phyloP scores from a whole-genome alignment of 352 stramenopile species.

The Lagenidium giganteum region DNA sequence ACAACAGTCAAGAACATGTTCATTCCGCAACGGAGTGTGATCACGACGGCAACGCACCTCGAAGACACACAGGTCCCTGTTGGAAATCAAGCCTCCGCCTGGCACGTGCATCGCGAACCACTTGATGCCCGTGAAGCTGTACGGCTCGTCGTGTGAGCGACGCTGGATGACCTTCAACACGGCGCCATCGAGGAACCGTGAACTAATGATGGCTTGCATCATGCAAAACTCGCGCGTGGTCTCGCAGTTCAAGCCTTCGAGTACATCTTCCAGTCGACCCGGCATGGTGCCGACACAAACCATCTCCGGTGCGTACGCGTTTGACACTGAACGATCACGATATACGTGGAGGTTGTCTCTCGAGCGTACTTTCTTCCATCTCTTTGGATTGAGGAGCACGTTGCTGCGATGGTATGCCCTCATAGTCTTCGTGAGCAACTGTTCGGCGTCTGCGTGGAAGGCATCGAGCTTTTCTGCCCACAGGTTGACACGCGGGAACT shows the following conservation, averaged over 20 bases:
- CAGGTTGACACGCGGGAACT: too few species aligned
- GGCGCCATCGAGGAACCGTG: constrained; percentile 11
- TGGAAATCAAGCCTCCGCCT: constrained; percentile 11
- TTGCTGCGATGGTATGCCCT: too few species aligned
- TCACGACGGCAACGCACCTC: too few species aligned
- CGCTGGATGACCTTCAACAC: constrained; percentile 16
- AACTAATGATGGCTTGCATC: constrained; percentile 11
- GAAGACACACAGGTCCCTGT: constrained; percentile 14
- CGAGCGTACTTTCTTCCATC: constrained; percentile 34
- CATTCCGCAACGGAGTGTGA: too few species aligned
- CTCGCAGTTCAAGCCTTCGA: constrained; percentile 17
- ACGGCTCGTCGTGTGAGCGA: constrained; percentile 5
- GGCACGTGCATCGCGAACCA: constrained; percentile 11
- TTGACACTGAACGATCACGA: constrained; percentile 14
- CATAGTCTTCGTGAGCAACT: constrained; percentile 27
- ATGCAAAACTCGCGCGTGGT: constrained; percentile 9
- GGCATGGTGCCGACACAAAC: constrained; percentile 15
- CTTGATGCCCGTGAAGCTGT: constrained; percentile 16
- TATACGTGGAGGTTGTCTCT: constrained; percentile 25
- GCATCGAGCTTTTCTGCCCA: constrained; percentile 22
- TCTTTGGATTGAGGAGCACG: constrained; percentile 11
- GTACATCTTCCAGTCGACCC: constrained; percentile 6
- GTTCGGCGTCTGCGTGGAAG: constrained; percentile 29
- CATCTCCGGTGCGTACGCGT: not conserved
- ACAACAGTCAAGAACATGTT: too few species aligned